Base-by-base conservation (phyloP, 2,329 filamentous ascomycete genomes). In the Diaporthe sp. region DNA sequence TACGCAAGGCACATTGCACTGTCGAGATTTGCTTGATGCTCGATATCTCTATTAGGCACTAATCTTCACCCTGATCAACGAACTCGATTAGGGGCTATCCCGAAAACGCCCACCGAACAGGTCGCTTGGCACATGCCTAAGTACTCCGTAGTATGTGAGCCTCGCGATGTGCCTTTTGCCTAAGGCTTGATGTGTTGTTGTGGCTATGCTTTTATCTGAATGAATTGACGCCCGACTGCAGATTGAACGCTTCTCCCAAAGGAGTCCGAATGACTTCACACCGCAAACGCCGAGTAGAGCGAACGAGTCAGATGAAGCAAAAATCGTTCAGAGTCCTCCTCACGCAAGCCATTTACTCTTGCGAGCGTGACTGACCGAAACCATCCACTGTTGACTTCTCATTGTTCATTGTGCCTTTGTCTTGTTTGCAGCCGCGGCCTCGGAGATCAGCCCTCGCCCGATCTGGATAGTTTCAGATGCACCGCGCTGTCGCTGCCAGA, bases 401-500 rank as follows among this genome's bases (percentile, higher is more conserved):
- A 37, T 31, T 63, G 17, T 31, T 74, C 31, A 77, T 31, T 71
- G 49, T 22, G 71, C 58, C 39, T 77, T 76, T 8, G 74, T 77
- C 60, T 78, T 77, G 76, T 77, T 78, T 34, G 67, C 74, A 31
- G 67, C 58, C 13, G 71, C 67, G 9, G 57, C 85, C 81, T 89
- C 85, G n/a, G 86, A 83, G 79, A 93, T 92, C 81, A 91, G 84
- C 34, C 80, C 85, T 72, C 87, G 87, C 4, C 91, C 91, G 37
- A 91, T 85, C 68, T 89, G 83, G 71, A 92, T 89, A 0, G 90
- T 91, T 78, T 92, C 90, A 5, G 85, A 83, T 81, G 90, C 87
- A 15, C 90, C 88, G 71, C 88, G 86, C 80, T 92, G 91, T n/a
- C 89, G 87, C 74, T 88, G 85, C 91, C 91, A 93, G 82, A 93